A percentile compares a stretch with the other conserved stretches of the same genome.
Evolutionary conservation across 1,139 yeast species (phyloP).

Genomic region (Diutina neorugosa): DNA sequence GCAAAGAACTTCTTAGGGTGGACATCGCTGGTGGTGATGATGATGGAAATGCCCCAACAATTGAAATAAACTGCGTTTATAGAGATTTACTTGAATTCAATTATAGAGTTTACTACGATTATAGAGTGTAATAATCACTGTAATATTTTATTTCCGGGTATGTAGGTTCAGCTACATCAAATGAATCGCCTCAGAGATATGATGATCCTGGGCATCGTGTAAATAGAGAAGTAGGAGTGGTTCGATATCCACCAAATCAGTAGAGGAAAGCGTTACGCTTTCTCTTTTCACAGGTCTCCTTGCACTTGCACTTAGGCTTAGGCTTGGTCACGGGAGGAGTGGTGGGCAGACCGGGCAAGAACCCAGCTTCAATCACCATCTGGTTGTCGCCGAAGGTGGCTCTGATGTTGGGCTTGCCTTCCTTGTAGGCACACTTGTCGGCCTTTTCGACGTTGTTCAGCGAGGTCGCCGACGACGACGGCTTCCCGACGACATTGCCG

Average conservation of each 20-base stretch:
- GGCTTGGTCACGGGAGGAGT: background rate
- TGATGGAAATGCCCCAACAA: conserved; percentile 66
- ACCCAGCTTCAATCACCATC: background rate
- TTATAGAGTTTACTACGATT: no score
- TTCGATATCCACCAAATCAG: no score
- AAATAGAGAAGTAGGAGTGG: no score
- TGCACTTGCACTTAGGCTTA: background rate
- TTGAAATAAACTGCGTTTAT: background rate
- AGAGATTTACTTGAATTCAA: background rate
- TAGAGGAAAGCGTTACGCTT: background rate
- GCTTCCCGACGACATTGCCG: background rate
- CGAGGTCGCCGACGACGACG: background rate
- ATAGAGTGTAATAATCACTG: no score
- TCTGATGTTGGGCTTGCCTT: background rate
- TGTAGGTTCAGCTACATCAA: no score
- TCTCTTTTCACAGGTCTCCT: background rate
- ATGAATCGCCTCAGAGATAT: no score
- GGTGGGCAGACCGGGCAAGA: background rate
- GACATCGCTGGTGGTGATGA: conserved; percentile 72
- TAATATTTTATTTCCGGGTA: no score
- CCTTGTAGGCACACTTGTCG: background rate
- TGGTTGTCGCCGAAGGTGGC: background rate
- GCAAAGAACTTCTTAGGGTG: conserved; percentile 91
- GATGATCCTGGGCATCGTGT: no score
- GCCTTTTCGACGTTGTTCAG: background rate